Evolutionary conservation across 2,329 filamentous ascomycete species (phyloP).

Genomic region (Colletotrichum cuscutae): DNA sequence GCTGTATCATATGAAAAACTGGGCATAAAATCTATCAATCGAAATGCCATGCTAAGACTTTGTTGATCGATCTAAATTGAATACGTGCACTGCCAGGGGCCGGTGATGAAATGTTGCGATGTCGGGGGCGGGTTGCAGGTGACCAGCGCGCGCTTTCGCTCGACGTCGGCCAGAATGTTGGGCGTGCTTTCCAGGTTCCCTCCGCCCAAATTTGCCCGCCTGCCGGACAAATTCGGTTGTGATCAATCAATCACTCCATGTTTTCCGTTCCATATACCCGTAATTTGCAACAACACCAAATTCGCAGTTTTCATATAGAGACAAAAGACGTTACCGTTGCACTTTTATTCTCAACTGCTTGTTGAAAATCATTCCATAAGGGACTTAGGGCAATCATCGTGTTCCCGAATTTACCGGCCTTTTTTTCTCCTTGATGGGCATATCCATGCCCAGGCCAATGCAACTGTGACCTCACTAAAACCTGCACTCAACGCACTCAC

Average conservation of each 20-base stretch:
- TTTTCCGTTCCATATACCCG: conserved; percentile 14
- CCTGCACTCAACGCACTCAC: conserved; percentile 21
- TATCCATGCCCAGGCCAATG: conserved; percentile 21
- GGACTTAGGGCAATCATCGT: background rate
- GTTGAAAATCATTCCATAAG: background rate
- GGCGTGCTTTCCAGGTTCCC: conserved; percentile 22
- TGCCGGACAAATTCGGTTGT: conserved; percentile 34
- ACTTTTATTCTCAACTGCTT: background rate
- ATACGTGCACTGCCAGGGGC: background rate
- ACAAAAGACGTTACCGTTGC: background rate
- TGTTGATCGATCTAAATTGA: background rate
- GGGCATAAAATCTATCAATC: conserved; percentile 33
- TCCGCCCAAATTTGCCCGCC: conserved; percentile 35
- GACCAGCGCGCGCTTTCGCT: background rate
- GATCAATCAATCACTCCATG: conserved; percentile 18
- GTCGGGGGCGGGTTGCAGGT: conserved; percentile 5
- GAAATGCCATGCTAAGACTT: conserved; percentile 11
- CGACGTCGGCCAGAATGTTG: conserved; percentile 21
- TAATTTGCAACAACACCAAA: conserved; percentile 14
- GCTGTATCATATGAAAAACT: conserved; percentile 33
- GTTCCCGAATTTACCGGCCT: background rate
- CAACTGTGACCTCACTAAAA: conserved; percentile 31
- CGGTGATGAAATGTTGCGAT: conserved; percentile 17
- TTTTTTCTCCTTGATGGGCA: background rate
- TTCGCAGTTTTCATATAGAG: background rate